These are phyloP conservation scores for Viola odorata DNA, from an alignment of 345 rosid genomes.

Conservation along the genomic window DNA sequence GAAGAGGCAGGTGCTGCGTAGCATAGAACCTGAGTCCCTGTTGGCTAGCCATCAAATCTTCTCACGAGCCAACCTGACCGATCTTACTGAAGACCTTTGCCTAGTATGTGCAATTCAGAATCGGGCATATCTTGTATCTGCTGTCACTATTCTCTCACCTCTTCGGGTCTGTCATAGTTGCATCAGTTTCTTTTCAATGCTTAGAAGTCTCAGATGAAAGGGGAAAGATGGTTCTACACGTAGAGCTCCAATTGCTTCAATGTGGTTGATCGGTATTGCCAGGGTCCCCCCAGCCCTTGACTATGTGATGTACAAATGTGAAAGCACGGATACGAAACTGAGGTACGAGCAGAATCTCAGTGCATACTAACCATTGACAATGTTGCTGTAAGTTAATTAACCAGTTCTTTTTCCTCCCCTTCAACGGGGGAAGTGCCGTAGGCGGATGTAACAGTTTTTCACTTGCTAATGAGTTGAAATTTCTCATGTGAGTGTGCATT, in stretches of 20 bases:
- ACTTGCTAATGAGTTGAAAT: no score
- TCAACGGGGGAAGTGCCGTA: not conserved
- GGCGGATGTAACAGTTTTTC: constrained; percentile 2
- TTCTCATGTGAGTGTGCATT: no score
- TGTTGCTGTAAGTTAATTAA: constrained; percentile 10
- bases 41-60: not conserved
- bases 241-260: not conserved
- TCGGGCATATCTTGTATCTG: constrained; percentile 1
- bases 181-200: not conserved
- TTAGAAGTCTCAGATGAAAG: not conserved
- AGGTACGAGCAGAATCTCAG: not conserved
- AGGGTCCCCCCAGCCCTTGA: not conserved
- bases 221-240: not conserved
- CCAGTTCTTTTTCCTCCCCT: not conserved
- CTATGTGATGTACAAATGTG: not conserved
- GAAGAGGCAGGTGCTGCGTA: not conserved
- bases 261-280: not conserved
- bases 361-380: constrained; percentile 1
- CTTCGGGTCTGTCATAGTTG: not conserved
- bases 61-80: not conserved
- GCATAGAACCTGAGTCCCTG: constrained; percentile 1
- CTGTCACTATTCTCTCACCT: not conserved
- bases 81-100: constrained; percentile 7
- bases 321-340: not conserved
- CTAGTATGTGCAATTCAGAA: constrained; percentile 3